Base-by-base conservation (phyloP, 805 yeast genomes). In the Priceomyces fermenticarens region DNA sequence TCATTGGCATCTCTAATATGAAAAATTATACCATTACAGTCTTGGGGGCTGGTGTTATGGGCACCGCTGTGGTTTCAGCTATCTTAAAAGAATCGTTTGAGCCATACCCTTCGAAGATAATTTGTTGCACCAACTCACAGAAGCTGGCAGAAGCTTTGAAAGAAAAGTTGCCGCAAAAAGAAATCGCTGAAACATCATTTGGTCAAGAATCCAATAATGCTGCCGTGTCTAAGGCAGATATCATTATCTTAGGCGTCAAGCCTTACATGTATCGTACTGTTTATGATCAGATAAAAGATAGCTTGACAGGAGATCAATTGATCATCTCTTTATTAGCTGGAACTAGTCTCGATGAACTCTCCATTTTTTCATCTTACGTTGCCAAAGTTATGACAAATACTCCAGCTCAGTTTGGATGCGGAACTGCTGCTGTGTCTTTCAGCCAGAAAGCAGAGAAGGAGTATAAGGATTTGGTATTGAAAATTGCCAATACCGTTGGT, bases 361-460 rank as follows among this genome's bases (percentile, higher is more conserved):
- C 59, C 13, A 54, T 60, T 1, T 75, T 79, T 53, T 70, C 86
- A 8, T 67, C 73, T 5, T 67, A 72, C 43, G 81, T 91, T 26
- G 87, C 95, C 15, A 77, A 96, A 47, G 95, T 95, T n/a, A 90
- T 95, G 96, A 91, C 99, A 35, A 93, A 91, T 67, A 93, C 99
- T 0, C 97, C 99, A 3, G 95, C 96, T 13, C 83, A 83, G 60
- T 87, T 78, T 61, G 96, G 97, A 15, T 80, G 83, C 52, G 99
- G 98, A 38, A 88, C 91, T 75, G 96, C 98, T 9, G 89, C 88
- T 30, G 81, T 93, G n/a, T 78, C 96, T 2, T 81, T 86, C 55
- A 79, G 91, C 8, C 47, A 63, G 2, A 63, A 62, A 9, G 82
- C 81, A 13, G 68, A 65, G 29, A 47, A 45, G 9, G 53, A 57